Conservation (phyloP, 805 yeast species). For the Dipodascopsis uninucleata region DNA sequence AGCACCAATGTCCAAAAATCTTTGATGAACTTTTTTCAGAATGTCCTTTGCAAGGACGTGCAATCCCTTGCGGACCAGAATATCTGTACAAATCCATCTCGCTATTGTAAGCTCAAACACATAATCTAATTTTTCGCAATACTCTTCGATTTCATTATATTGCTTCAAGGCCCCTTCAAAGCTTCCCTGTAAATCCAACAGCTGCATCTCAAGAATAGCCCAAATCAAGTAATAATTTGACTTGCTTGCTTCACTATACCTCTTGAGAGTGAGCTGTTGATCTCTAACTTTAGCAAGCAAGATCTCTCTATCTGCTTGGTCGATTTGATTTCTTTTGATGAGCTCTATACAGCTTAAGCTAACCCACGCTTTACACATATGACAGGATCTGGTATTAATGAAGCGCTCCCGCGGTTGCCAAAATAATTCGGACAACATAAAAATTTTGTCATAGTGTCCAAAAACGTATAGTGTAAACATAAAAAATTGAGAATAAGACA, state of each 20-base stretch:
- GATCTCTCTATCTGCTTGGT: slow-evolving; percentile 9
- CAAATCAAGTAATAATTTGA: slow-evolving; percentile 5
- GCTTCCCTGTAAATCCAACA: slow-evolving; percentile 14
- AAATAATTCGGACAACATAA: no score
- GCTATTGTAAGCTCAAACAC: slow-evolving; percentile 7
- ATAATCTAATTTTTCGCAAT: slow-evolving; percentile 2
- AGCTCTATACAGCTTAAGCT: no score
- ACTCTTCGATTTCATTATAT: slow-evolving; percentile 11
- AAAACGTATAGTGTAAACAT: slow-evolving; percentile 15
- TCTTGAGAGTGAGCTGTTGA: slow-evolving; percentile 1
- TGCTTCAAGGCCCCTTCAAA: slow-evolving; percentile 12
- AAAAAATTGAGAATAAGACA: slow-evolving; percentile 4
- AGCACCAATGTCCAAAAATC: slow-evolving; percentile 15
- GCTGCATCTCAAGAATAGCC: slow-evolving; percentile 17
- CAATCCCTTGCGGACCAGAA: slow-evolving; percentile 12
- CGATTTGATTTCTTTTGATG: background rate
- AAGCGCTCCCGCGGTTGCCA: no score
- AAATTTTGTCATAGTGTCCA: slow-evolving; percentile 14
- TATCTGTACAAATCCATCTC: slow-evolving; percentile 7
- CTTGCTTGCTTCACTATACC: slow-evolving; percentile 1
- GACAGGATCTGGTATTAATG: no score
- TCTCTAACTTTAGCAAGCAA: slow-evolving; percentile 18
- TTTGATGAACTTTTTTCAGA: slow-evolving; percentile 7
- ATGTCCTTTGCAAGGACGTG: slow-evolving; percentile 5
- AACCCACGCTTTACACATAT: no score